Base-by-base conservation (phyloP, 208 protist genomes). In the Trypanosoma platydactyli region DNA sequence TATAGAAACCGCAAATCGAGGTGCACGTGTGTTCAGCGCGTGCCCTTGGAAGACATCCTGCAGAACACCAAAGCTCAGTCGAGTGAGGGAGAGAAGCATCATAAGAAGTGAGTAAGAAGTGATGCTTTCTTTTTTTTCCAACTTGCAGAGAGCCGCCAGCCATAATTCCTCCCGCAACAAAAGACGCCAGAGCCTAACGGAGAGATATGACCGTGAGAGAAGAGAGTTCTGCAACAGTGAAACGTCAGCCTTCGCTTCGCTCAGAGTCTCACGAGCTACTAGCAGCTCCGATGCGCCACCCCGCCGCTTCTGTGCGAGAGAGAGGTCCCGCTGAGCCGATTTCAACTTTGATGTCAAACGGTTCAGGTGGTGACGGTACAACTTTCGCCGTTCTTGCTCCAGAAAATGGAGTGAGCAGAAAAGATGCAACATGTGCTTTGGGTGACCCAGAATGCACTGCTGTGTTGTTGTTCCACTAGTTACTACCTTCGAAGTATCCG, bases 1-100 rank as follows among this genome's bases (percentile, higher is more conserved):
- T 30, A 93, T 65, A 0, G 89, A 95, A 3, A 80, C 86, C 16
- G 81, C 86, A 73, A 95, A 95, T n/a, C 89, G 79, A n/a, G 89
- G 89, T 0, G 86, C 59, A 46, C 60, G 60, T 12, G 59, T 53
- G 65, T 78, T 88, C 20, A 95, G 41, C 12, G 63, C 55, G 12
- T 67, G 50, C 20, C 89, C 86, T 7, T 87, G 52, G 24, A 88
- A 69, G 56, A 87, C 85, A 55, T 89, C 83, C 15, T 74, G 76
- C 57, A 93, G 58, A 0, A 82, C 65, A 12, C 86, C 86, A 50
- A 93, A 68, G 4, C 70, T 33, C 5, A 95, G 51, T 24, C 81
- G 77, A 0, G 73, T 56, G 4, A 88, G 44, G 12, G 73, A 68
- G 5, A 84, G 64, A 41, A 68, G 81, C 73, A 81, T 77, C 40